Evolutionary conservation across 2,329 filamentous ascomycete species (phyloP).

Genomic region (Nemania diffusa): DNA sequence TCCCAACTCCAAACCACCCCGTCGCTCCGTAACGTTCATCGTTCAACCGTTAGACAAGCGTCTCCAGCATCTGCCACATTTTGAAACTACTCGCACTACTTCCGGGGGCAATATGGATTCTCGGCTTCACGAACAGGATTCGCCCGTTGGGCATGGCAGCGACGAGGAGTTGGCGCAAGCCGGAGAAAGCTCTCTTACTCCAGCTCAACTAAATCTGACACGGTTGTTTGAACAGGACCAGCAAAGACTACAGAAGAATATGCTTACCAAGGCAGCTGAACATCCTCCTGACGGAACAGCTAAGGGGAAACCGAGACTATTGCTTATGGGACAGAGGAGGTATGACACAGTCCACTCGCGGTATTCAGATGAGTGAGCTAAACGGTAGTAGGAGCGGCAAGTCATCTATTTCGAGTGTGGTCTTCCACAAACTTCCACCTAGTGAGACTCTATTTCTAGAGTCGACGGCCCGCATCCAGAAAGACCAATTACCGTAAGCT

Average conservation of each 20-base stretch:
- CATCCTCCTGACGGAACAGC: constrained; percentile 57
- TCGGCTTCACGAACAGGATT: constrained; percentile 44
- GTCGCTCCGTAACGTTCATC: constrained; percentile 17
- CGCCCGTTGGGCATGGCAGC: constrained; percentile 36
- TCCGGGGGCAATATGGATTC: constrained; percentile 44
- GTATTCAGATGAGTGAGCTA: constrained; percentile 30
- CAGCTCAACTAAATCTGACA: constrained; percentile 71
- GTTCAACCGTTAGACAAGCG: constrained; percentile 37
- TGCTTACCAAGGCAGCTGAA: constrained; percentile 59
- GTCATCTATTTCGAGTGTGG: constrained; percentile 97
- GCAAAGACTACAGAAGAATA: constrained; percentile 61
- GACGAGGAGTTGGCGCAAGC: constrained; percentile 33
- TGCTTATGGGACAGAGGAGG: constrained; percentile 97
- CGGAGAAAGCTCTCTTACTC: constrained; percentile 58
- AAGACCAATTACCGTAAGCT: constrained; percentile 91
- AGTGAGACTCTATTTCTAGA: constrained; percentile 96
- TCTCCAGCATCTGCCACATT: constrained; percentile 23
- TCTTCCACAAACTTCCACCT: constrained; percentile 98
- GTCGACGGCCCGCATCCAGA: constrained; percentile 92
- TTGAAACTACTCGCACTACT: neutral
- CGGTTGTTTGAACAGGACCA: constrained; percentile 71
- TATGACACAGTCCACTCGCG: constrained; percentile 54
- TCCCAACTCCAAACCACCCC: constrained; percentile 34
- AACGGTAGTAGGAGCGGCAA: constrained; percentile 81
- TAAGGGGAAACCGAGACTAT: constrained; percentile 81